phyloP scores from a whole-genome alignment of 495 filamentous ascomycete species.

The Lindgomyces ingoldianus region DNA sequence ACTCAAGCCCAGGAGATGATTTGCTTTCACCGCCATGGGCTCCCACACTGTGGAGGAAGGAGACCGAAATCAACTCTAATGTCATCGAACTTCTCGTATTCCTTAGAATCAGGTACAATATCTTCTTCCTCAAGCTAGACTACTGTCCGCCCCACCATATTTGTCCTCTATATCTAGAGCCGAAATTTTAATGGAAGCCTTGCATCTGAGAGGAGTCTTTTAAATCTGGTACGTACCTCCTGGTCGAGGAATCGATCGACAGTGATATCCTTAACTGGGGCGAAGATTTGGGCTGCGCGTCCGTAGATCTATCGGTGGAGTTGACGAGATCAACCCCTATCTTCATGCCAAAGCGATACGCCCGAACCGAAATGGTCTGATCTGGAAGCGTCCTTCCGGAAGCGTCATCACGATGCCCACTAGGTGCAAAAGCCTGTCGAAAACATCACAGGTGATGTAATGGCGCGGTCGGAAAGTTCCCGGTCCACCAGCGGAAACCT shows the following conservation, averaged over 20 bases:
- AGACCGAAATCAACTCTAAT: too few species aligned
- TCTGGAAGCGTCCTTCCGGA: background rate
- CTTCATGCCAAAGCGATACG: background rate
- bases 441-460: slow-evolving; percentile 10
- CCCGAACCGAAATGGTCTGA: too few species aligned
- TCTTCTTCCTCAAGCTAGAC: too few species aligned
- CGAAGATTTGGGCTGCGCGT: slow-evolving; percentile 4
- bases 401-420: background rate
- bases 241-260: slow-evolving; percentile 10
- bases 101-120: too few species aligned
- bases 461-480: background rate
- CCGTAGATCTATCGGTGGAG: slow-evolving; percentile 22
- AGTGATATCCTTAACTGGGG: background rate
- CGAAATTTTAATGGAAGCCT: too few species aligned
- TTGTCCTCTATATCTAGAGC: too few species aligned
- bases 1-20: too few species aligned
- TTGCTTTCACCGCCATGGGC: too few species aligned
- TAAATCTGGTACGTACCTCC: slow-evolving; percentile 5
- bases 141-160: too few species aligned
- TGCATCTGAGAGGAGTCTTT: background rate
- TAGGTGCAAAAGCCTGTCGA: slow-evolving; percentile 12
- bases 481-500: slow-evolving; percentile 2
- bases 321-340: slow-evolving; percentile 9
- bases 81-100: too few species aligned
- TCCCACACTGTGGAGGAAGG: too few species aligned